Percentiles rank a stretch among this genome's conserved stretches.
These are phyloP conservation scores for Rhizoclosmatium globosum DNA, from an alignment of 192 early-diverging fungal genomes.

Conservation along the genomic window DNA sequence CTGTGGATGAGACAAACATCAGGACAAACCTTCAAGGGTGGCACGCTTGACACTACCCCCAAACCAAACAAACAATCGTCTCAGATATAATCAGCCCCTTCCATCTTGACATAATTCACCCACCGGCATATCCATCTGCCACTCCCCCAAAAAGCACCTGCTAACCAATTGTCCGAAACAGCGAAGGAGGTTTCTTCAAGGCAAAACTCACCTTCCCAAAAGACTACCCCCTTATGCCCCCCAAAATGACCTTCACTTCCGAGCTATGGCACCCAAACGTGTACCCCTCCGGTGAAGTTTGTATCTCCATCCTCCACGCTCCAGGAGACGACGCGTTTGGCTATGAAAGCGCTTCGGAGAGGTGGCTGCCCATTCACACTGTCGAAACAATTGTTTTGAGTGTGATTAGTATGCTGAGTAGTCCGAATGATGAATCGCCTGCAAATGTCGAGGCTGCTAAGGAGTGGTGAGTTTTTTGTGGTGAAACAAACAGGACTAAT, in stretches of 20 bases:
- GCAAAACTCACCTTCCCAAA: constrained; percentile 55
- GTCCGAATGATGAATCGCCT: constrained; percentile 94
- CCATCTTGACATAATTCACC: no score
- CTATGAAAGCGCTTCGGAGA: constrained; percentile 88
- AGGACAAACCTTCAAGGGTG: background rate
- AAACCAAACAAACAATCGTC: no score
- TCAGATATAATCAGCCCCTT: no score
- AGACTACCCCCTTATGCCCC: constrained; percentile 88
- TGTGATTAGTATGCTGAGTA: constrained; percentile 90
- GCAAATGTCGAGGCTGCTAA: constrained; percentile 96
- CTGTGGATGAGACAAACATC: no score
- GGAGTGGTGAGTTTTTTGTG: constrained; percentile 32
- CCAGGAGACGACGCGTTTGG: constrained; percentile 89
- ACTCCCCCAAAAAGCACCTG: background rate
- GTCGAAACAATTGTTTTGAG: constrained; percentile 92
- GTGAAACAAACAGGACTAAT: background rate
- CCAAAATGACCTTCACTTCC: constrained; percentile 83
- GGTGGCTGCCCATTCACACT: constrained; percentile 96
- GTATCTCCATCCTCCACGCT: constrained; percentile 94
- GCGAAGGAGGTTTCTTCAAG: constrained; percentile 95
- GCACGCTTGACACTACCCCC: no score
- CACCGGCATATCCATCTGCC: background rate
- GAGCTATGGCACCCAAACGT: constrained; percentile 95
- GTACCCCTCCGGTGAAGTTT: constrained; percentile 89
- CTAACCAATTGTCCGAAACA: constrained; percentile 31